Percentiles rank a stretch among this genome's conserved stretches.
These are phyloP conservation scores for Aegilops speltoides DNA, from an alignment of 176 grass and related monocot species.

Conservation along the genomic window DNA sequence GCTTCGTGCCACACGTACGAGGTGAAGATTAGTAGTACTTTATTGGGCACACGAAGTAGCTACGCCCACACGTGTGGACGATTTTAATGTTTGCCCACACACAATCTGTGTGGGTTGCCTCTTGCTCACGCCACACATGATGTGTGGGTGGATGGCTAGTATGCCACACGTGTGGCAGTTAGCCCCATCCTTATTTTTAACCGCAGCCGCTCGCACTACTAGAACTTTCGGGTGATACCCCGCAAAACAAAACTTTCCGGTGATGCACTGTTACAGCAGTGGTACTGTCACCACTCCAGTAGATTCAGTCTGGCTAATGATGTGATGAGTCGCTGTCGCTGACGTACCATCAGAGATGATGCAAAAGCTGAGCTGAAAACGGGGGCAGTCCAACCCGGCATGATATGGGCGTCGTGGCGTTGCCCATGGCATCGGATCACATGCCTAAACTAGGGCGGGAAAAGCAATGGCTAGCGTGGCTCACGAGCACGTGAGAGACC, in stretches of 20 bases:
- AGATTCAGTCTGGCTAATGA: background rate
- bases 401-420: background rate
- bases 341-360: background rate
- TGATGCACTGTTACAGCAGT: background rate
- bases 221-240: background rate
- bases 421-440: background rate
- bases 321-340: background rate
- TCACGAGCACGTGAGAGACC: background rate
- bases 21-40: no score
- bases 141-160: no score
- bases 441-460: background rate
- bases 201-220: background rate
- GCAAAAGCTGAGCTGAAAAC: background rate
- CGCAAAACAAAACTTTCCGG: background rate
- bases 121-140: no score
- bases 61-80: no score
- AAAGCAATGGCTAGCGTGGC: slow-evolving; percentile 13
- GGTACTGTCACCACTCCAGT: background rate
- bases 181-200: no score
- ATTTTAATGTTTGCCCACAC: no score
- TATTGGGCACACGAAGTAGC: no score
- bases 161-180: no score
- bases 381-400: background rate
- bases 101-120: no score
- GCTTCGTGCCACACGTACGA: no score